Evolutionary conservation across 768 basidiomycete species (phyloP).

Genomic region (Sarcodon sp.): DNA sequence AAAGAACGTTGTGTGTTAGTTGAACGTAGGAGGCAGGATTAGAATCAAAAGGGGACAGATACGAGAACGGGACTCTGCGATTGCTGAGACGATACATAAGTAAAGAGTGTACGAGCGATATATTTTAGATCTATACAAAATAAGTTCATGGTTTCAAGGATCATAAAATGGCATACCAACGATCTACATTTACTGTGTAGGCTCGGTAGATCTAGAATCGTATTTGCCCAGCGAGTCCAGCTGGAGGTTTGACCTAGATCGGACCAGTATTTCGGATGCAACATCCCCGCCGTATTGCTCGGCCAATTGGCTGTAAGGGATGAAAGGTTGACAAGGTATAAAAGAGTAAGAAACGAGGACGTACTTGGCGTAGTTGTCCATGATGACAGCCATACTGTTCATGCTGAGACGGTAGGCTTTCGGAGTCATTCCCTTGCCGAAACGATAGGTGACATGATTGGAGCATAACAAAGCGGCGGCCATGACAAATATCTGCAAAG

Average conservation of each 20-base stretch:
- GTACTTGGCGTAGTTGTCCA: slow-evolving; percentile 75
- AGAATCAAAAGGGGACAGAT: too few species aligned
- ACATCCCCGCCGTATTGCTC: slow-evolving; percentile 60
- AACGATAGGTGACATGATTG: slow-evolving; percentile 78
- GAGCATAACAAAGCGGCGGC: slow-evolving; percentile 54
- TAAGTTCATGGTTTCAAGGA: too few species aligned
- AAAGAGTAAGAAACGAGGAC: slow-evolving; percentile 12
- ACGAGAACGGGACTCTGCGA: too few species aligned
- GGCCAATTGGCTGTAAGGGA: slow-evolving; percentile 44
- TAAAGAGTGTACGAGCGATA: too few species aligned
- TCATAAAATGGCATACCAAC: too few species aligned
- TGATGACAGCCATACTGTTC: slow-evolving; percentile 68
- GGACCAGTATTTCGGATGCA: slow-evolving; percentile 42
- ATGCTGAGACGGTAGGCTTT: slow-evolving; percentile 68
- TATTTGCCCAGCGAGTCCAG: slow-evolving; percentile 12
- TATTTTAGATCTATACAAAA: too few species aligned
- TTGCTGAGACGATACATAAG: too few species aligned
- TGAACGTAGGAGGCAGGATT: too few species aligned
- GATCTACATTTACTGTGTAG: too few species aligned
- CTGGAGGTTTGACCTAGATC: slow-evolving; percentile 42
- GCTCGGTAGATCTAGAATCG: too few species aligned
- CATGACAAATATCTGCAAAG: slow-evolving; percentile 53
- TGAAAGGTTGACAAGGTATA: neutral
- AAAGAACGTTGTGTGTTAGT: too few species aligned
- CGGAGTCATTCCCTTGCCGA: slow-evolving; percentile 83